Conservation (phyloP, 2,329 filamentous ascomycete genomes). For the Pseudocercospora fuligena region DNA sequence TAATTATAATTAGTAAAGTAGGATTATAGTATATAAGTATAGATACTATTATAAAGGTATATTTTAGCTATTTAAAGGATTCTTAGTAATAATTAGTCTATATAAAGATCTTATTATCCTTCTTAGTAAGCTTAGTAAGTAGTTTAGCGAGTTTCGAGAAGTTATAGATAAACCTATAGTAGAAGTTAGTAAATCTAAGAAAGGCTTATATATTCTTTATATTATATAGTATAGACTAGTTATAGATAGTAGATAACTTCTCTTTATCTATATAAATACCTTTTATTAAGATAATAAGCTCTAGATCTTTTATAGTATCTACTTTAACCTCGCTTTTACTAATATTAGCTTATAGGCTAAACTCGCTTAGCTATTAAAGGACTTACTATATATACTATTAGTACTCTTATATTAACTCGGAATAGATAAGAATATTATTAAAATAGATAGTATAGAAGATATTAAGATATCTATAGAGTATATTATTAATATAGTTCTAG, state of each 20-base stretch:
- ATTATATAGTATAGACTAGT: neutral
- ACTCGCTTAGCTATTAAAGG: neutral
- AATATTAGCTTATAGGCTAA: neutral
- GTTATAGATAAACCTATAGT: neutral
- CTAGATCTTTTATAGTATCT: neutral
- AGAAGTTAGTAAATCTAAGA: no score
- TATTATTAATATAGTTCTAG: neutral
- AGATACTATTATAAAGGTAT: neutral
- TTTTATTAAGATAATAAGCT: neutral
- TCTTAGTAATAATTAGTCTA: neutral
- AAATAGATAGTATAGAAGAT: neutral
- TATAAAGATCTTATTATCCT: neutral
- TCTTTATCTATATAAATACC: neutral
- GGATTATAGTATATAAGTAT: neutral
- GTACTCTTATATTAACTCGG: neutral
- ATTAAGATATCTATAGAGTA: neutral
- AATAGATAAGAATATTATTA: neutral
- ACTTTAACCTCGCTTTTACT: neutral
- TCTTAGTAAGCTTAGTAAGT: neutral
- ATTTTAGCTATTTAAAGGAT: neutral
- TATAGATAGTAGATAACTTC: neutral
- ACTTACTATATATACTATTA: neutral
- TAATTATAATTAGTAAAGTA: neutral
- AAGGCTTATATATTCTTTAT: neutral
- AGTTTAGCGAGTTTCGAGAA: neutral